Evolutionary conservation across 352 stramenopile species (phyloP).

Genomic region (Pythium pectinolyticum): DNA sequence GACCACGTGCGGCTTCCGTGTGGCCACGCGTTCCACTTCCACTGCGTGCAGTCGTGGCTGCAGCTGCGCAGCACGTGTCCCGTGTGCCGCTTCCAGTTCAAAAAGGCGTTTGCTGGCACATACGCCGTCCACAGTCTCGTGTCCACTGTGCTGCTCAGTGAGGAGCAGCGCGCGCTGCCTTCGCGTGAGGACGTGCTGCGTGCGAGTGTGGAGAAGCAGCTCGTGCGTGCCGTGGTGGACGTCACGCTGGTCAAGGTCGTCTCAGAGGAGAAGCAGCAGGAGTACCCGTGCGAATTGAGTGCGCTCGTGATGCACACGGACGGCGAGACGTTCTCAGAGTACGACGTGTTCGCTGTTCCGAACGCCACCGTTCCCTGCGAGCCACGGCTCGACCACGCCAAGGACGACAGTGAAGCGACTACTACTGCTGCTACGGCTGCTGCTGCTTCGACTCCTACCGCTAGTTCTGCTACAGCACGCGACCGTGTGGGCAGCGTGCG

Average conservation of each 20-base stretch:
- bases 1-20: constrained; percentile 80
- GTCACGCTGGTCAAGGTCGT: constrained; percentile 50
- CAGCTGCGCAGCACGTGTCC: constrained; percentile 89
- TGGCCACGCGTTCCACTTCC: constrained; percentile 88
- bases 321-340: constrained; percentile 30
- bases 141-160: constrained; percentile 43
- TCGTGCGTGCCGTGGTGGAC: constrained; percentile 43
- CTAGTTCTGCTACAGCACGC: neutral
- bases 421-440: too few species aligned
- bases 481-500: constrained; percentile 19
- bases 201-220: constrained; percentile 34
- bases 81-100: constrained; percentile 90
- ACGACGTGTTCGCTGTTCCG: constrained; percentile 20
- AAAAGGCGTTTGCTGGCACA: constrained; percentile 52
- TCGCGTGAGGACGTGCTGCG: constrained; percentile 28
- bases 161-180: constrained; percentile 24
- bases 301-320: constrained; percentile 36
- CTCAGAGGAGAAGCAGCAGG: constrained; percentile 36
- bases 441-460: too few species aligned
- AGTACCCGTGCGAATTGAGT: constrained; percentile 55
- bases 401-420: too few species aligned
- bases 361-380: constrained; percentile 6
- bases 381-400: neutral
- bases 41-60: constrained; percentile 92
- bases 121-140: constrained; percentile 48